Base-by-base conservation (phyloP, 129 eudicot species). In the Rutidosis leptorrhynchoides region DNA sequence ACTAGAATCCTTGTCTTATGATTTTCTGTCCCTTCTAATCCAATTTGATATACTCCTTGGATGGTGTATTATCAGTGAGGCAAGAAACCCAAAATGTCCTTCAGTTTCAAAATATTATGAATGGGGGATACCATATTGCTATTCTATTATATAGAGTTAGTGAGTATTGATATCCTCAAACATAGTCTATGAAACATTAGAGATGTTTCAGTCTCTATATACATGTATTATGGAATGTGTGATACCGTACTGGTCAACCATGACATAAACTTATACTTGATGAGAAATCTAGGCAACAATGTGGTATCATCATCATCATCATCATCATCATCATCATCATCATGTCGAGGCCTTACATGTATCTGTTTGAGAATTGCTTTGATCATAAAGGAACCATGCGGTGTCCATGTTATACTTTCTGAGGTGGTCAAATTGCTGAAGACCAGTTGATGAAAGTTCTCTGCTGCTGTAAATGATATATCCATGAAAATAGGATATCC, bases 381-480 rank as follows among this genome's bases (percentile, higher is more conserved):
- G 8, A 24, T 22, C 35, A 43, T 22, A 42, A 51, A 15, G 43
- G 43, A 35, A 10, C 72, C 29, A 48, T 30, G 17, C 30, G 30
- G 54, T 67, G 51, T 10, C 23, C 37, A 53, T 53, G 29, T 32
- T 54, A 33, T 68, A 51, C 48, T 29, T 52, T 49, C 16, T 28
- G 9, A 51, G 49, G 23, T 35, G 48, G 59, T 52, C 40, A 43
- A 46, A 26, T 24, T 1, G 40, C 7, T n/a, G 53, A 22, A 35
- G 21, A 62, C 52, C 11, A 40, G 52, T 20, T 62, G 53, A 62
- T 37, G 29, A 37, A 22, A 17, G 12, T 62, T 35, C 22, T 12
- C 42, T 65, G 70, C 58, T 66, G 60, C 46, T 19, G 26, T 48
- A 66, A 42, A 64, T 64, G 4, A 28, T 64, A 17, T 23, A 43